A percentile compares a stretch with the other conserved stretches of the same genome.
These are phyloP conservation scores for Pseudomassariella vexata DNA, from an alignment of 2,329 filamentous ascomycete genomes.

Conservation along the genomic window DNA sequence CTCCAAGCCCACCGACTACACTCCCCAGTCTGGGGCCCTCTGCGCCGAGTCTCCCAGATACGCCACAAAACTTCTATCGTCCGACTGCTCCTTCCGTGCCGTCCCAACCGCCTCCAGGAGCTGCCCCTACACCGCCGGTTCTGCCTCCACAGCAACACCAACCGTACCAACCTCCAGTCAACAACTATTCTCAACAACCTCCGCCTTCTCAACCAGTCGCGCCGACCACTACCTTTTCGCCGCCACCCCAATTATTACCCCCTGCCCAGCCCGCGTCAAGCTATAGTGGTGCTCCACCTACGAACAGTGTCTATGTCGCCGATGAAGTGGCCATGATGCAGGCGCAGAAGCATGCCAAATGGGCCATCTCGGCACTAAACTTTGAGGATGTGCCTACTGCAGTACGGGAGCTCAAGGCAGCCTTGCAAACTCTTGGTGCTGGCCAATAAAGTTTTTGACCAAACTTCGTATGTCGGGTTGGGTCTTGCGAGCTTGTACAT, in stretches of 20 bases:
- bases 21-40: constrained; percentile 20
- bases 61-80: constrained; percentile 29
- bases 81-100: constrained; percentile 20
- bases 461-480: neutral
- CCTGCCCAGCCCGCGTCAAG: constrained; percentile 10
- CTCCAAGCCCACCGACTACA: constrained; percentile 15
- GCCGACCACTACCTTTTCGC: constrained; percentile 11
- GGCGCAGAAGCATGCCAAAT: constrained; percentile 93
- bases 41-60: constrained; percentile 18
- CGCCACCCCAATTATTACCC: constrained; percentile 14
- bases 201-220: constrained; percentile 15
- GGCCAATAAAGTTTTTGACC: constrained; percentile 28
- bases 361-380: constrained; percentile 93
- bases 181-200: constrained; percentile 12
- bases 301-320: constrained; percentile 36
- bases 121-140: constrained; percentile 17
- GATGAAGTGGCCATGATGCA: constrained; percentile 68
- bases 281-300: constrained; percentile 15
- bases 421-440: constrained; percentile 65
- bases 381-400: constrained; percentile 94
- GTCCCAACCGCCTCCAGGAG: constrained; percentile 20
- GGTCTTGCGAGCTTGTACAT: too few relatives aligned
- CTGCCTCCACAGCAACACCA: constrained; percentile 13
- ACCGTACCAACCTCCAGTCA: constrained; percentile 12
- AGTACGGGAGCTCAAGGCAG: constrained; percentile 73